Evolutionary conservation across 768 basidiomycete genomes (phyloP).

Genomic region (Russula abietina): DNA sequence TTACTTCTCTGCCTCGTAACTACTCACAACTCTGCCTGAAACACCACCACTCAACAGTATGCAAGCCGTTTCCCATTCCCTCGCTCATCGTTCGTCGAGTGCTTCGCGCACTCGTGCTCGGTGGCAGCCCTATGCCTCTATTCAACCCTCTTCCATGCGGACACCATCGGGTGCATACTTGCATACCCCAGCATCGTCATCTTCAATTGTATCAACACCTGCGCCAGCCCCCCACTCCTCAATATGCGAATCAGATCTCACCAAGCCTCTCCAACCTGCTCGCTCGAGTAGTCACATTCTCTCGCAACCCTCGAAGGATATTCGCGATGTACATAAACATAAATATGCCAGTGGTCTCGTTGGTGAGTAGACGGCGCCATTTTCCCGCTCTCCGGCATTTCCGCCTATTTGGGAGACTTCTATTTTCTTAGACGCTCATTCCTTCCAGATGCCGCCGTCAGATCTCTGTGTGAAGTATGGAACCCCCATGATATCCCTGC

Average conservation of each 20-base stretch:
- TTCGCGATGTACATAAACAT: conserved; percentile 47
- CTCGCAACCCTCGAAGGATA: conserved; percentile 30
- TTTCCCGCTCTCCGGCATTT: conserved; percentile 9
- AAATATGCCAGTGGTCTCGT: conserved; percentile 65
- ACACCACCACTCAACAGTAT: conserved; percentile 23
- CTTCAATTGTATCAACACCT: conserved; percentile 26
- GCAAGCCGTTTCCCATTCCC: conserved; percentile 40
- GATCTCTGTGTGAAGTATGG: conserved; percentile 75
- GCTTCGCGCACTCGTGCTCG: conserved; percentile 59
- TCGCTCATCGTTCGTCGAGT: conserved; percentile 68
- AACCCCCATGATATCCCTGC: conserved; percentile 65
- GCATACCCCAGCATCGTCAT: conserved; percentile 24
- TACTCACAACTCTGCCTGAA: conserved; percentile 13
- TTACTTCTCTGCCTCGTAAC: conserved; percentile 4
- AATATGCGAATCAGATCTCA: conserved; percentile 34
- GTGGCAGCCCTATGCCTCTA: conserved; percentile 69
- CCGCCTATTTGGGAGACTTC: conserved; percentile 4
- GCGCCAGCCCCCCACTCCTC: conserved; percentile 15
- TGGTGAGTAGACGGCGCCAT: conserved; percentile 42
- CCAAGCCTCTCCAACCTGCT: conserved; percentile 25
- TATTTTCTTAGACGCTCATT: conserved; percentile 11
- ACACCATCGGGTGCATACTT: conserved; percentile 35
- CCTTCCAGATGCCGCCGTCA: conserved; percentile 67
- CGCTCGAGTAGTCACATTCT: conserved; percentile 31
- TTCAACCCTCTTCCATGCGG: conserved; percentile 33